Evolutionary conservation across 352 stramenopile species (phyloP), one percentile per base, ranked within the genome.

Genomic region (Thraustochytrium striatum): DNA sequence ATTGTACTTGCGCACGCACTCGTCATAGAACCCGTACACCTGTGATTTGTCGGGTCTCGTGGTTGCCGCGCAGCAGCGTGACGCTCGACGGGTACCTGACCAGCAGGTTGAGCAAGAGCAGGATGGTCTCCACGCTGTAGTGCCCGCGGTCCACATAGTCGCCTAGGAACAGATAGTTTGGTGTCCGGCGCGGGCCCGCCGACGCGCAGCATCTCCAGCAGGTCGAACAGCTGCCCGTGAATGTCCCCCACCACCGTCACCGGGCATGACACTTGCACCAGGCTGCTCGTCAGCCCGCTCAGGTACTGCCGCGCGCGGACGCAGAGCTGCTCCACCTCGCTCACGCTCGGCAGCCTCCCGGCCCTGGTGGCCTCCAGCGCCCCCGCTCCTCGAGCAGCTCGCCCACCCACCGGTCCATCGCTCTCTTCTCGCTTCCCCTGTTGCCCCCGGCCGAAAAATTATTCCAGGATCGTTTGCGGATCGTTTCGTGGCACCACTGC

Each of bases 151-250:
- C 91, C 50, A 96, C 91, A 68, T 94, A 96, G 84, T 96, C 91
- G 36, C 91, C 91, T 88, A 95, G 92, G 82, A 95, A 95, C 36
- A 98, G 85, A 82, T 92, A 95, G 68, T 87, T n/a, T 91, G 33
- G 88, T 95, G 33, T 88, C 84, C 1, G 93, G 91, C 38, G 93
- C 89, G 69, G 89, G 88, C 16, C 94, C 94, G 61, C 90, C 87
- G 13, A 97, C 89, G 61, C 93, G 88, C 50, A 98, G 90, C 58
- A 98, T 87, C 82, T 97, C 90, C 7, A 98, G 80, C 44, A 98
- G 86, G 86, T 98, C 95, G 83, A 94, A 96, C 85, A 98, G 98
- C 86, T 98, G 95, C 11, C 95, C 95, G 85, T 98, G 95, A 72
- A 98, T 91, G 87, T 98, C 95, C 52, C 95, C 94, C 50, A 90